Base-by-base conservation (phyloP, 176 grass and related monocot genomes). In the Chrysopogon serrulatus region DNA sequence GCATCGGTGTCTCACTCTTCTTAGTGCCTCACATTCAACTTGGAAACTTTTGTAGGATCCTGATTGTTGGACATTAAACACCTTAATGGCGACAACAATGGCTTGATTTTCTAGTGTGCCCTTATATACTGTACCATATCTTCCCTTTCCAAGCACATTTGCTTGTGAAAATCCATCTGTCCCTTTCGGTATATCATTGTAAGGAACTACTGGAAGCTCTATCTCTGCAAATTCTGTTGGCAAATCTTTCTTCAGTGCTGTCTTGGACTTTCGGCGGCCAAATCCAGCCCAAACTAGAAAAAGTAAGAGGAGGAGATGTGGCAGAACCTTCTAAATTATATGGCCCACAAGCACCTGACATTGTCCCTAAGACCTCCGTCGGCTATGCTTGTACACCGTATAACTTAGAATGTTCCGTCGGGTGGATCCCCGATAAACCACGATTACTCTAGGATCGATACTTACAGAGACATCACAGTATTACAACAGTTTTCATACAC, bases 1-100 rank as follows among this genome's bases (percentile, higher is more conserved):
- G 41, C 84, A 86, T 19, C 88, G 27, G 41, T 90, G 88, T 0
- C 79, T 75, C 19, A 83, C 73, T 54, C 44, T 83, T 79, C 67
- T 82, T 30, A 90, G 30, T 61, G 68, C 79, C 27, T 79, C 67
- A 40, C 88, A 90, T 75, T 90, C 88, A 47, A n/a, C 71, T 18
- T 66, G 57, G 26, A 90, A 90, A 36, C 88, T 90, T 71, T 47
- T 78, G 7, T 43, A 44, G 4, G 82, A 84, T 16, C 82, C 77
- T 17, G 32, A 66, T 74, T 68, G 44, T 10, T 69, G 65, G 59
- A 90, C 24, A 45, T 85, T 66, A 31, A 90, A 69, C n/a, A 86
- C 88, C 30, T 90, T 90, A 4, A 90, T 27, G 0, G 88, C 88
- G 0, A 82, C 73, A 24, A 1, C 36, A 6, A 5, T 42, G 19